A percentile compares a stretch with the other conserved stretches of the same genome.
Evolutionary conservation across 768 basidiomycete species (phyloP).

Genomic region (Trametes cinnabarina): DNA sequence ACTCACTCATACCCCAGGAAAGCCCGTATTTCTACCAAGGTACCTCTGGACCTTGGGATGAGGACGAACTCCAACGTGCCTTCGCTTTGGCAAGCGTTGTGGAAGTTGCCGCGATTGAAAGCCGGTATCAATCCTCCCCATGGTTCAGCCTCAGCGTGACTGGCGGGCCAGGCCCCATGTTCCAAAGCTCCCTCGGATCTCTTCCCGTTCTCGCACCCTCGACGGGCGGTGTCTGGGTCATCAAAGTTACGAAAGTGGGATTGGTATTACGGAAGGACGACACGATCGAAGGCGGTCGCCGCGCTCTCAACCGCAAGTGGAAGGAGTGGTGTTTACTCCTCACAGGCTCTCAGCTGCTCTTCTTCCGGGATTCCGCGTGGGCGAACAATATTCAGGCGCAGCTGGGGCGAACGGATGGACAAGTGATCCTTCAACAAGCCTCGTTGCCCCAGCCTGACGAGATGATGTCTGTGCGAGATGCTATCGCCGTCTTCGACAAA

Average conservation of each 20-base stretch:
- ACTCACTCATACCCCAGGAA: conserved; percentile 51
- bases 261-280: conserved; percentile 83
- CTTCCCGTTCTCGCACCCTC: conserved; percentile 17
- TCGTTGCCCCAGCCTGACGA: conserved; percentile 77
- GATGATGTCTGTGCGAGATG: conserved; percentile 70
- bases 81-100: conserved; percentile 62
- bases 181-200: conserved; percentile 29
- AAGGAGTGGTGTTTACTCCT: conserved; percentile 79
- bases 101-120: conserved; percentile 49
- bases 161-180: conserved; percentile 31
- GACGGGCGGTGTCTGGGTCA: conserved; percentile 36
- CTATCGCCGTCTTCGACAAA: conserved; percentile 77
- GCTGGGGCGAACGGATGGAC: conserved; percentile 35
- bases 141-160: conserved; percentile 42
- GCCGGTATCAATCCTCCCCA: conserved; percentile 37
- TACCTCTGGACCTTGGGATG: conserved; percentile 62
- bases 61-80: conserved; percentile 57
- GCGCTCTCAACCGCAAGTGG: conserved; percentile 82
- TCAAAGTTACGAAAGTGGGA: conserved; percentile 82
- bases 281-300: conserved; percentile 70
- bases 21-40: conserved; percentile 72
- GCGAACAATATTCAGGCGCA: conserved; percentile 45
- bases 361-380: conserved; percentile 77
- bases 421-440: conserved; percentile 38
- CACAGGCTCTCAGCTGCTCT: conserved; percentile 86